Conservation (phyloP, 768 basidiomycete species). For the Xerocomellus chrysenteron region DNA sequence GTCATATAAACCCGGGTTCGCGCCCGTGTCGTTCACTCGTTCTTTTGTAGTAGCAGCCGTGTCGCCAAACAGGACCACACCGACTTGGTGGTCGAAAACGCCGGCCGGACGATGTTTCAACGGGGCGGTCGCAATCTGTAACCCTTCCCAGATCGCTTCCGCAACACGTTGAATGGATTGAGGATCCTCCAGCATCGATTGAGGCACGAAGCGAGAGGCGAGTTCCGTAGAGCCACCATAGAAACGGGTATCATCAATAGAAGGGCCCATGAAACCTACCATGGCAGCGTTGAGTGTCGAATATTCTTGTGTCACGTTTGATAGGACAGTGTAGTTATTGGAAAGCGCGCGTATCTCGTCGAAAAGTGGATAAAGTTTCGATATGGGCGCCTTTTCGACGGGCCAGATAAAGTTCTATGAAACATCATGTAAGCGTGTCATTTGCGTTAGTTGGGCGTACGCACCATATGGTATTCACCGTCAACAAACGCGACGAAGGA, state of each 20-base stretch:
- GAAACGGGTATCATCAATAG: too few species aligned
- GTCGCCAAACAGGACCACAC: background rate
- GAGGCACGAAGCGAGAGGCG: conserved; percentile 17
- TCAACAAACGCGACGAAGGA: too few species aligned
- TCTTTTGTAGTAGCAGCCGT: conserved; percentile 2
- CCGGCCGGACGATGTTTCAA: background rate
- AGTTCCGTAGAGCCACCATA: conserved; percentile 11
- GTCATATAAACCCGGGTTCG: conserved; percentile 19
- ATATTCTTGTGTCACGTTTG: conserved; percentile 14
- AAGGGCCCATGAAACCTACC: too few species aligned
- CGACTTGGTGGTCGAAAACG: background rate
- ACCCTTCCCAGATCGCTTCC: conserved; percentile 14
- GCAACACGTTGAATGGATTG: conserved; percentile 7
- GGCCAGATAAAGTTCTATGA: background rate
- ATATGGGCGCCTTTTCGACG: background rate
- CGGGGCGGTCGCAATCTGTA: background rate
- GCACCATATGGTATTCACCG: background rate
- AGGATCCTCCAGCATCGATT: conserved; percentile 3
- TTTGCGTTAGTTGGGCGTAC: background rate
- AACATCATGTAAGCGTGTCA: background rate
- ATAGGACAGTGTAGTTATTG: conserved; percentile 7
- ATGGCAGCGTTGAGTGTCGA: conserved; percentile 8
- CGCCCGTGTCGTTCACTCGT: conserved; percentile 14
- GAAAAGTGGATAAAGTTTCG: conserved; percentile 13
- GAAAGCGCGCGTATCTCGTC: conserved; percentile 11